A percentile compares a stretch with the other conserved stretches of the same genome.
These are phyloP conservation scores for Thermochaetoides thermophila DNA, from an alignment of 495 filamentous ascomycete genomes.

Conservation along the genomic window DNA sequence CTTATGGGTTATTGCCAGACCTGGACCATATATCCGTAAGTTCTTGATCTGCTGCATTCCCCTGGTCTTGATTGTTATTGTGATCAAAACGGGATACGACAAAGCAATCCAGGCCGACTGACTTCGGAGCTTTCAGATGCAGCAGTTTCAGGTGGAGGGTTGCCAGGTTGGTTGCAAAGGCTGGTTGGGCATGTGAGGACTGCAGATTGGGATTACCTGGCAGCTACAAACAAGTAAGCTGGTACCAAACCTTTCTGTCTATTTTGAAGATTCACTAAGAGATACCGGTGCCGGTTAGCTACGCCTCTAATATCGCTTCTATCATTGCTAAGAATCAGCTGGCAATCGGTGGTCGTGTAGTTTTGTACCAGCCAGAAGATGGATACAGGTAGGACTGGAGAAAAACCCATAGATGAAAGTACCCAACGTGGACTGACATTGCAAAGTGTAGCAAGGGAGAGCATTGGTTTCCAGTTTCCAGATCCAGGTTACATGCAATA, in stretches of 20 bases:
- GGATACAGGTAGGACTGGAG: constrained; percentile 37
- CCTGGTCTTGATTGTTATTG: no score
- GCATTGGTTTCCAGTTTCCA: constrained; percentile 24
- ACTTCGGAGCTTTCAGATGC: constrained; percentile 40
- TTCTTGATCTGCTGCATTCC: no score
- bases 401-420: no score
- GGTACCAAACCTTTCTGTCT: no score
- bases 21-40: constrained; percentile 32
- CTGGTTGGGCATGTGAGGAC: constrained; percentile 48
- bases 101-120: no score
- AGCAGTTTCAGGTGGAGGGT: constrained; percentile 30
- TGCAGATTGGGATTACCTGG: constrained; percentile 41
- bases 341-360: constrained; percentile 64
- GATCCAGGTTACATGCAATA: constrained; percentile 54
- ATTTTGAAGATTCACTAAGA: constrained; percentile 5
- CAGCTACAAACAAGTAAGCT: constrained; percentile 46
- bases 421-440: not conserved
- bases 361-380: constrained; percentile 68
- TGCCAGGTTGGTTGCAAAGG: constrained; percentile 39
- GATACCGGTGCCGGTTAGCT: constrained; percentile 11
- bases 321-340: constrained; percentile 63
- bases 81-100: no score
- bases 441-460: not conserved
- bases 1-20: constrained; percentile 60
- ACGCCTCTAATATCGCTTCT: constrained; percentile 37